These are phyloP conservation scores for Hypoxylon sp. DNA, from an alignment of 2,329 filamentous ascomycete species.

Conservation along the genomic window DNA sequence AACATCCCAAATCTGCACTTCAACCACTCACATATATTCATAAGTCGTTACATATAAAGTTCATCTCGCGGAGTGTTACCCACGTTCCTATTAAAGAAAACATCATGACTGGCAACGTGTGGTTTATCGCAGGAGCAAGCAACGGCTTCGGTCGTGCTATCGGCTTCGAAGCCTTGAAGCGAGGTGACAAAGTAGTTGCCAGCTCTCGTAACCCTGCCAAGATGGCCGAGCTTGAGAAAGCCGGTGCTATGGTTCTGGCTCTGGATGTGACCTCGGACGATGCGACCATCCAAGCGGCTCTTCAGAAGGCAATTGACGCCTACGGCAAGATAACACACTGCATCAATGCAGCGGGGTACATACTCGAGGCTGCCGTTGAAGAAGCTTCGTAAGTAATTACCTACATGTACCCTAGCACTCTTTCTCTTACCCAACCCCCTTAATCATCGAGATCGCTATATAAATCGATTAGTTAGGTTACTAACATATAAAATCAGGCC, in stretches of 20 bases:
- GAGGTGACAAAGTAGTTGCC: slow-evolving; percentile 66
- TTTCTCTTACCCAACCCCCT: not conserved
- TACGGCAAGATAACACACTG: slow-evolving; percentile 63
- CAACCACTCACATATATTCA: slow-evolving; percentile 6
- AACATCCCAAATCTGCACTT: not conserved
- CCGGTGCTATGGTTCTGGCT: slow-evolving; percentile 60
- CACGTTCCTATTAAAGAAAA: slow-evolving; percentile 7
- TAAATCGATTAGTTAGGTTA: not conserved
- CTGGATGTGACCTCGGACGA: slow-evolving; percentile 65
- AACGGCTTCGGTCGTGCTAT: slow-evolving; percentile 67
- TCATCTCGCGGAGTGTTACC: slow-evolving; percentile 9
- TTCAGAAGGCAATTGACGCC: slow-evolving; percentile 54
- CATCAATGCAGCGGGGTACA: slow-evolving; percentile 64
- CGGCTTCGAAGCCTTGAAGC: slow-evolving; percentile 60
- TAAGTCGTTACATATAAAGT: not conserved
- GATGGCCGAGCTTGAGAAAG: slow-evolving; percentile 59
- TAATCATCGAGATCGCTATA: not conserved
- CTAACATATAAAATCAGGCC: slow-evolving; percentile 36
- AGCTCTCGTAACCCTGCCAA: slow-evolving; percentile 61
- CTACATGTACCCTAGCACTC: not conserved
- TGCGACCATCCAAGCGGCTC: slow-evolving; percentile 55
- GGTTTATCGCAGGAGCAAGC: slow-evolving; percentile 69
- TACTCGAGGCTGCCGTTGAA: slow-evolving; percentile 61
- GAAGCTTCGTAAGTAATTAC: slow-evolving; percentile 52
- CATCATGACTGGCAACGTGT: slow-evolving; percentile 56